Evolutionary conservation across 225 moss, liverwort and hornwort genomes (phyloP), one percentile per base, ranked within the genome.

Genomic region (Sphagnum contortum): DNA sequence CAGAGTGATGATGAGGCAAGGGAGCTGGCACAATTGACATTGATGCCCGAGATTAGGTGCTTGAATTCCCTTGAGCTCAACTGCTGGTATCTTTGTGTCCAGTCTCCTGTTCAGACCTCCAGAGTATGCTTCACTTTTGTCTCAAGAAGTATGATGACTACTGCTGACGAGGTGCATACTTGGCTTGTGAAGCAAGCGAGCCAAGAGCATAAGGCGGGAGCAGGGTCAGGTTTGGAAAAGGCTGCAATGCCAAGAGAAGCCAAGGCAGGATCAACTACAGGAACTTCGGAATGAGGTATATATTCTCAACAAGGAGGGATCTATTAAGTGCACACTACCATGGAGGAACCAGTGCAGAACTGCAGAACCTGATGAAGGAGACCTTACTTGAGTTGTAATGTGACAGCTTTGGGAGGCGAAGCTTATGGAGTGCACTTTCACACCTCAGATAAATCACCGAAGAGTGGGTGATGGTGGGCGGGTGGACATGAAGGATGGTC

Each of bases 351-450:
- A 47, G 29, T 29, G 29, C 29, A 29, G 29, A 4, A 51, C 14
- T 70, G 9, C 67, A 57, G 57, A 65, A 14, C 14, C 53, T 57
- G 45, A 68, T 12, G 2, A 13, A 4, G 57, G 46, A 48, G 11
- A 29, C 29, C 29, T 1, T 29, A 29, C 29, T 29, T 29, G 29
- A 29, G 29, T 29, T 29, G 50, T 9, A 8, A 57, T 68, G 9
- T 71, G 12, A 9, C 5, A 95, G 90, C 80, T 96, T 52, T 96
- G 92, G 92, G 90, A 92, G 55, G 74, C 88, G 45, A 88, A 96
- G 76, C 80, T 96, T 66, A 87, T 92, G 83, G 96, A 96, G 76
- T 96, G 96, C 72, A 96, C 96, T 49, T 96, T 96, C 62, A 92
- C 88, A 83, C 96, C 96, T 70, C 88, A 87, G 44, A 87, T 96